Base-by-base conservation (phyloP, 495 filamentous ascomycete genomes). In the Daldinia grandis region DNA sequence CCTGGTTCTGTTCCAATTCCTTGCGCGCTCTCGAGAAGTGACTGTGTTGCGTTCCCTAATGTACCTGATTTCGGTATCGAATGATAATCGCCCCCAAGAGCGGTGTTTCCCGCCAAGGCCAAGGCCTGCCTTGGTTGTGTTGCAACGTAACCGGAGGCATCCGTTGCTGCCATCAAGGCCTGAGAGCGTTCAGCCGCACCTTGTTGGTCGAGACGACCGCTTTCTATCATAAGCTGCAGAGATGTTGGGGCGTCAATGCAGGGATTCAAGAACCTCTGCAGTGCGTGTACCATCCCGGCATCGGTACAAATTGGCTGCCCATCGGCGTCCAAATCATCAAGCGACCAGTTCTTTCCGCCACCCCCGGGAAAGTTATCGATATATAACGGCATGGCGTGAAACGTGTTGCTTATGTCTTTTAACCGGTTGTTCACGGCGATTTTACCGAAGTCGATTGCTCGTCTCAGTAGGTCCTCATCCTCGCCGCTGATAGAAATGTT, bases 301-400 rank as follows among this genome's bases (percentile, higher is more conserved):
- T 80, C 75, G 8, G 78, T 85, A 38, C 79, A 81, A 37, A 84
- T 73, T 0, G 74, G 73, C 2, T 82, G 76, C 2, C 67, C 76
- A 19, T 71, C 68, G 9, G 21, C 53, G 8, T 74, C 62, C 10
- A 68, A 62, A 1, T 77, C 71, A 31, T 89, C 85, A 4, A 97
- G 83, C 2, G 90, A 86, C 90, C 92, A 96, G 15, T 82, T 80
- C 28, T 78, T 71, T 6, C 87, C 84, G 78, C 81, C 59, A 82
- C 80, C 40, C 76, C 76, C 60, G 79, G 91, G 82, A 86, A 94
- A 80, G 66, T 78, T 55, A 78, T 87, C 73, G 10, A 95, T 74
- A 59, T 90, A 92, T 25, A 95, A 76, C 0, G 94, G 94, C 56
- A 97, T 83, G 72, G 97, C 92, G 62, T 92, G 92, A 35, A 89